These are phyloP conservation scores for Tardiomyces blankii DNA, from an alignment of 1,139 yeast species.

Conservation along the genomic window DNA sequence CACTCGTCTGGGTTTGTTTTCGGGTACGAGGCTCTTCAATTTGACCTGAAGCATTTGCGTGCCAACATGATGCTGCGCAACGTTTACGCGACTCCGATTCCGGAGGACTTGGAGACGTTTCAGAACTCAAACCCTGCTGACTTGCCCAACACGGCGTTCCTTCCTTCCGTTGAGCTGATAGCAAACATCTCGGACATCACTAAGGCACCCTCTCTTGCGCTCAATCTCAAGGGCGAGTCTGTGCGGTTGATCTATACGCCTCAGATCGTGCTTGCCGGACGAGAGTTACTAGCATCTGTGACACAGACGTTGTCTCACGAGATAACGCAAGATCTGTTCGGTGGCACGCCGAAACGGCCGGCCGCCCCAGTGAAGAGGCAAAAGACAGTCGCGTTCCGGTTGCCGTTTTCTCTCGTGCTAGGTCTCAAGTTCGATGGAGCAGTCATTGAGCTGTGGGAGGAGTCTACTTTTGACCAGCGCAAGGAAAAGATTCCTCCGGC, in stretches of 20 bases:
- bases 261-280: slow-evolving; percentile 18
- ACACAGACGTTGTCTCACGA: neutral
- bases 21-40: slow-evolving; percentile 10
- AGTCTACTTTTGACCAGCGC: slow-evolving; percentile 1
- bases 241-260: slow-evolving; percentile 22
- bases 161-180: slow-evolving; percentile 19
- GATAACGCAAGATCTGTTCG: slow-evolving; percentile 1
- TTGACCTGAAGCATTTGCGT: slow-evolving; percentile 7
- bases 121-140: slow-evolving; percentile 3
- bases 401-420: slow-evolving; percentile 6
- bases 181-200: slow-evolving; percentile 2
- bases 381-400: neutral
- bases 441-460: slow-evolving; percentile 10
- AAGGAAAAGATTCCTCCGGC: neutral
- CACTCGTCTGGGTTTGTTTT: slow-evolving; percentile 4
- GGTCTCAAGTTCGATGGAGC: slow-evolving; percentile 10
- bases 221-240: slow-evolving; percentile 22
- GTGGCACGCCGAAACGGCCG: neutral
- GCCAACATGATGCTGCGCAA: slow-evolving; percentile 27
- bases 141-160: slow-evolving; percentile 19
- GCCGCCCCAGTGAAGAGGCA: neutral
- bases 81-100: slow-evolving; percentile 21
- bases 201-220: slow-evolving; percentile 9
- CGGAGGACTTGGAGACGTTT: slow-evolving; percentile 7
- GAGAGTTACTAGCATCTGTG: slow-evolving; percentile 8